Evolutionary conservation across 164 flowering plant genomes (phyloP).

Genomic region (Aristolochia fimbriata): DNA sequence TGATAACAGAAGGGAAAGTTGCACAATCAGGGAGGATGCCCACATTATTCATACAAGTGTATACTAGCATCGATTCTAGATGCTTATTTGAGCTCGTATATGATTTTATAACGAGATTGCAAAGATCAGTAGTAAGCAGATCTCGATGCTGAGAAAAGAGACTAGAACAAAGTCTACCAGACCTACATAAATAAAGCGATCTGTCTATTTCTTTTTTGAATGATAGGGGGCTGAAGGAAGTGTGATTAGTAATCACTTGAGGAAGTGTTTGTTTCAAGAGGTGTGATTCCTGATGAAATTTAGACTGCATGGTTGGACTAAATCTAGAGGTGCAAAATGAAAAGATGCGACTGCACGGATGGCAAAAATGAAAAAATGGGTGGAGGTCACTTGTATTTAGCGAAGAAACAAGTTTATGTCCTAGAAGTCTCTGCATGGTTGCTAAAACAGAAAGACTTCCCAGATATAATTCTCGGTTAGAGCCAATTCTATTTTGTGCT

Average conservation of each 20-base stretch:
- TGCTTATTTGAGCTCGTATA: constrained; percentile 17
- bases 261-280: constrained; percentile 13
- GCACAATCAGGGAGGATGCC: constrained; percentile 17
- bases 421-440: too few relatives aligned
- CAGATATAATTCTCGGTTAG: too few relatives aligned
- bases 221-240: constrained; percentile 6
- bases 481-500: too few relatives aligned
- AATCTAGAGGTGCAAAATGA: constrained; percentile 2
- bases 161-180: constrained; percentile 5
- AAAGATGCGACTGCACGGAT: background rate
- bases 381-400: background rate
- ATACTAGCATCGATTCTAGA: constrained; percentile 19
- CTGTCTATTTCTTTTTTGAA: constrained; percentile 13
- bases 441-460: too few relatives aligned
- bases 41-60: constrained; percentile 16
- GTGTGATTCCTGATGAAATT: constrained; percentile 7
- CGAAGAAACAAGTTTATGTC: background rate
- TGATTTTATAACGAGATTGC: constrained; percentile 16
- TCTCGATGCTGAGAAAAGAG: constrained; percentile 13
- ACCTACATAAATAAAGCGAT: background rate
- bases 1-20: constrained; percentile 22
- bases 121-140: constrained; percentile 10
- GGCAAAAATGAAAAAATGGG: background rate
- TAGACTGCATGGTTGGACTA: background rate
- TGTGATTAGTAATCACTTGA: too few relatives aligned